Base-by-base conservation (phyloP, 441 rosid genomes). In the Dalechampia spathulata region DNA sequence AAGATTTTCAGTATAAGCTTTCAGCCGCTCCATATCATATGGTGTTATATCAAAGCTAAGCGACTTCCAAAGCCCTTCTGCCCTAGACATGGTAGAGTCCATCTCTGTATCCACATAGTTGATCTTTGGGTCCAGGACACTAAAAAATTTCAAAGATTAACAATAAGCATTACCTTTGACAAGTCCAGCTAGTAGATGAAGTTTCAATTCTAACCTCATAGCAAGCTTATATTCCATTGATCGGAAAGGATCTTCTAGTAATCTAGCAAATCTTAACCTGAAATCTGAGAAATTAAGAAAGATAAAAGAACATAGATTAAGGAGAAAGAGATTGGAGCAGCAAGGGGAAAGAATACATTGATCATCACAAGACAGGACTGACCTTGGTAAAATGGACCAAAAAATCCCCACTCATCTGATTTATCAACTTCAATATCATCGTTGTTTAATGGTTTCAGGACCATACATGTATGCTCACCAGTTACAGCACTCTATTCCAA, bases 401-500 rank as follows among this genome's bases (percentile, higher is more conserved):
- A 84, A 67, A 87, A 90, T 51, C 98, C 95, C 89, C 84, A 75
- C 36, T 83, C 82, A 75, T 86, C 83, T 22, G 85, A 69, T 64
- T 68, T 88, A 52, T 51, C 62, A 57, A 67, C 76, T 67, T 90
- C 90, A 8, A 85, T 69, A 34, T 84, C 96, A 21, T 83, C 82
- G 45, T 62, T 86, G 77, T 79, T 78, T 42, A 94, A 68, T 42
- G 96, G 95, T 68, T 81, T 90, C 71, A 94, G 65, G 52, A 86
- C 77, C 99, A 94, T 90, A 58, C 96, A 88, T 25, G 96, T 72
- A 70, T 90, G 92, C 63, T 94, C 98, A 51, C 99, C 99, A 34
- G 98, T 94, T 57, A 86, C 86, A 49, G 79, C 62, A 82, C 81
- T 94, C 99, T 94, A 78, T 62, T 47, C 52, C 58, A 47, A 67